These are phyloP conservation scores for Firmiana major DNA, from an alignment of 345 rosid species.

Conservation along the genomic window DNA sequence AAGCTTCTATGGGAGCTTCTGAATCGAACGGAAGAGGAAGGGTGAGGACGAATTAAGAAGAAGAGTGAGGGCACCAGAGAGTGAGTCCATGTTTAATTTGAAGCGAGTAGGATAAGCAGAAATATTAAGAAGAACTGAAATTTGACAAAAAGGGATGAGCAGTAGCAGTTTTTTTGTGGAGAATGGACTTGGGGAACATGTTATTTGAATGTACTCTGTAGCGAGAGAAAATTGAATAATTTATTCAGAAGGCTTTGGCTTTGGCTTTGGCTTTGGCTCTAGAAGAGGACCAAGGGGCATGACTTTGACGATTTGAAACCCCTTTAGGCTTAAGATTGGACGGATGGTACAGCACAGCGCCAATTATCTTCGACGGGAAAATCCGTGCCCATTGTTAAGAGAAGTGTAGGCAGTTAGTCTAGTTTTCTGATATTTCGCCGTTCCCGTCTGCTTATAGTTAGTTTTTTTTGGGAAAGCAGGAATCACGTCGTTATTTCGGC, in stretches of 20 bases:
- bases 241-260: conserved; percentile 3
- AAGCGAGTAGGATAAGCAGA: conserved; percentile 35
- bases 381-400: not conserved
- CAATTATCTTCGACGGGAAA: not conserved
- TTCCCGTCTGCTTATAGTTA: no score
- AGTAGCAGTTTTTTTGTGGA: not conserved
- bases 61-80: conserved; percentile 47
- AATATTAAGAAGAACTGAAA: not conserved
- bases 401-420: not conserved
- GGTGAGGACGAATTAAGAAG: conserved; percentile 40
- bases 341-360: not conserved
- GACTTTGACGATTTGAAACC: not conserved
- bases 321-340: not conserved
- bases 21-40: conserved; percentile 37
- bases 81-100: conserved; percentile 58
- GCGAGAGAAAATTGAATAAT: not conserved
- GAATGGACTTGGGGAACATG: conserved; percentile 48
- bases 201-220: conserved; percentile 4
- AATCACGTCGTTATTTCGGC: conserved; percentile 9
- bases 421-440: conserved; percentile 10
- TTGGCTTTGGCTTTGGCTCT: conserved; percentile 43
- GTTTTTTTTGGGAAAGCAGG: not conserved
- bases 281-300: conserved; percentile 30
- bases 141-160: not conserved
- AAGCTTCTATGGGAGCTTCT: conserved; percentile 40